Evolutionary conservation across 148 eudicot species (phyloP), one percentile per base, ranked within the genome.

Genomic region (Persicaria tinctoria): DNA sequence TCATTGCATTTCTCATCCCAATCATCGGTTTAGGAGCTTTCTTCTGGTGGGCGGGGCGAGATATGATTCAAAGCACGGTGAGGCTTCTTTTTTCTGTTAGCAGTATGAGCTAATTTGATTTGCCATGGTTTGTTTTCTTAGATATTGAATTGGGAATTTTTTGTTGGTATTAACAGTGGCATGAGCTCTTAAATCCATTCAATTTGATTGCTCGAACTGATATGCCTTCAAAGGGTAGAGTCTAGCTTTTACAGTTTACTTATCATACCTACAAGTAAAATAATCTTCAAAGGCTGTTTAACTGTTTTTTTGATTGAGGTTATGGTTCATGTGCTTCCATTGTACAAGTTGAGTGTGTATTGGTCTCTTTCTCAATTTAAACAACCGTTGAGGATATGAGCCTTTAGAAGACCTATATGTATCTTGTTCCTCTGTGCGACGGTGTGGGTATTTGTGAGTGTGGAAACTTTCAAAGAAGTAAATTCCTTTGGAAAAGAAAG

Each of bases 21-120:
- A 68, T 90, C 41, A 82, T 86, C 41, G 98, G 97, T 53, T 73
- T 94, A 60, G 98, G 89, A 82, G 96, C 82, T 76, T 86, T 94
- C 64, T 83, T 94, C 14, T 94, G 98, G 98, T 94, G 98, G 98
- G 96, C 92, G 4, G 89, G 95, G 62, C 82, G 88, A 66, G 98
- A 88, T 80, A 88, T 91, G 54, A 81, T 94, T 74, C 88, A 87
- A 83, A 79, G 87, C 88, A 87, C 84, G 81, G 98, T 93, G 70
- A 91, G 93, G 77, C 77, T 77, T 77, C 75, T 50, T 48, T 59
- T 66, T 57, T 78, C 68, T 38, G 23, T 53, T 9, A 44, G 47
- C 48, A 13, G 6, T 66, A 66, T 66, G 70, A 56, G 68, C 46
- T 56, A n/a, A 55, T 56, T 74, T 55, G 14, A 74, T 51, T 7